Percentiles rank a stretch among this genome's conserved stretches.
Evolutionary conservation across 2,329 filamentous ascomycete genomes (phyloP).

Genomic region (Raffaelea albimanens): DNA sequence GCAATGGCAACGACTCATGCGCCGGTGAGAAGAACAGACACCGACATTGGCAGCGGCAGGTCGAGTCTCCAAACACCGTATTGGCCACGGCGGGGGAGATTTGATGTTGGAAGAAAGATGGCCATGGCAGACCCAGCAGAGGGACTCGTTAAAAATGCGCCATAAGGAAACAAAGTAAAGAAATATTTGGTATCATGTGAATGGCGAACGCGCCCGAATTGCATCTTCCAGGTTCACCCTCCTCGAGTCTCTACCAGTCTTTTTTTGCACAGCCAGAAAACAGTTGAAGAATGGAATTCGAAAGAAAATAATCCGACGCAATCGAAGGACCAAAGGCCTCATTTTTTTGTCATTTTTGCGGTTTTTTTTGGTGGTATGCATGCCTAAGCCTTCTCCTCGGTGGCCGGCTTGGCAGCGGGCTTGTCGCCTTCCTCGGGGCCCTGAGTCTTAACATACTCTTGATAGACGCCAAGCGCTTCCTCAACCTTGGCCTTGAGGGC

Average conservation of each 20-base stretch:
- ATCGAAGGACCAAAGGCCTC: not conserved
- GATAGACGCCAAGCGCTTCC: slow-evolving; percentile 92
- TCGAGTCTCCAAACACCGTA: too few relatives aligned
- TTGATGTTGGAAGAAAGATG: too few relatives aligned
- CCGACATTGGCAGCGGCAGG: too few relatives aligned
- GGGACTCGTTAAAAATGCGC: slow-evolving; percentile 4
- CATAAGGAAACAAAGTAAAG: slow-evolving; percentile 10
- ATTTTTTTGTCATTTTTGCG: too few relatives aligned
- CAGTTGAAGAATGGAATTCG: slow-evolving; percentile 1
- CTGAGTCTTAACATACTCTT: slow-evolving; percentile 96
- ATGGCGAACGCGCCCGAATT: slow-evolving; percentile 6
- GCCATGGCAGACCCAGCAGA: not conserved
- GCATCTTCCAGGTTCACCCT: slow-evolving; percentile 3
- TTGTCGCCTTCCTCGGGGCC: slow-evolving; percentile 25
- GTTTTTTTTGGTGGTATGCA: not conserved
- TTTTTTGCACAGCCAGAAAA: not conserved
- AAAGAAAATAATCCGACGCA: slow-evolving; percentile 1
- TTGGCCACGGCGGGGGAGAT: too few relatives aligned
- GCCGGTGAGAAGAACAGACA: too few relatives aligned
- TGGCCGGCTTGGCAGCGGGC: slow-evolving; percentile 41
- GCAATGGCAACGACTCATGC: too few relatives aligned
- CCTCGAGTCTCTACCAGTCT: not conserved
- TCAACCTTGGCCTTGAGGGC: slow-evolving; percentile 93
- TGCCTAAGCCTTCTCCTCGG: slow-evolving; percentile 28
- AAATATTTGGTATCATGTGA: slow-evolving; percentile 17